A percentile compares a stretch with the other conserved stretches of the same genome.
Conservation (phyloP, 768 basidiomycete species). For the Galerina sulciceps region DNA sequence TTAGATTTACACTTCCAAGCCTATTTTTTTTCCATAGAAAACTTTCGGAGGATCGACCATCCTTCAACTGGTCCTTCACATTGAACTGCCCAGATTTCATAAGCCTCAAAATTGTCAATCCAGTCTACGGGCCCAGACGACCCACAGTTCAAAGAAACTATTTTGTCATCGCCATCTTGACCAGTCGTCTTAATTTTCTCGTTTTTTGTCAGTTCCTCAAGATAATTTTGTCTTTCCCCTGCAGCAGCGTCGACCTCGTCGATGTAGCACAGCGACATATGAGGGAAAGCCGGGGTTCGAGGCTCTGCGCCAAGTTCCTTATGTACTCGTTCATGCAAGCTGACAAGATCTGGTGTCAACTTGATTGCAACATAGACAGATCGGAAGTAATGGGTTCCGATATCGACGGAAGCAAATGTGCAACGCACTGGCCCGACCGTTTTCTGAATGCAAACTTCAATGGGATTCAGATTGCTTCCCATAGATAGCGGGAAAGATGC, state of each 20-base stretch:
- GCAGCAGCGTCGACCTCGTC: constrained; percentile 60
- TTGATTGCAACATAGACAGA: constrained; percentile 66
- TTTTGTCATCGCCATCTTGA: constrained; percentile 15
- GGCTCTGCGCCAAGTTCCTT: constrained; percentile 40
- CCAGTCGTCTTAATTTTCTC: constrained; percentile 32
- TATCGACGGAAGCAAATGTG: constrained; percentile 56
- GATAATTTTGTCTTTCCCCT: constrained; percentile 54
- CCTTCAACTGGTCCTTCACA: constrained; percentile 64
- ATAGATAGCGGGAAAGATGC: constrained; percentile 40
- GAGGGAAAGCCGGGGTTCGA: constrained; percentile 64
- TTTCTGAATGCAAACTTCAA: constrained; percentile 22
- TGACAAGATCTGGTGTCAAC: constrained; percentile 45
- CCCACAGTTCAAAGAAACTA: constrained; percentile 38
- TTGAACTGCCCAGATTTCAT: constrained; percentile 61
- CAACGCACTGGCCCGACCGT: constrained; percentile 37
- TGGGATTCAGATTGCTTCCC: constrained; percentile 26
- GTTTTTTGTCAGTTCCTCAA: constrained; percentile 41
- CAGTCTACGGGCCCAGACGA: constrained; percentile 31
- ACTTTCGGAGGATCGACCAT: constrained; percentile 54
- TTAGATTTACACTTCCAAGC: neutral
- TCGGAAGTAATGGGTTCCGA: constrained; percentile 69
- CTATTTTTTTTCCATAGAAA: constrained; percentile 11
- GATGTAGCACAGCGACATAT: constrained; percentile 78
- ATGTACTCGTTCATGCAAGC: constrained; percentile 54
- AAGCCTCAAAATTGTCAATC: constrained; percentile 46